Base-by-base conservation (phyloP, 1,284 basidiomycete genomes). In the Ustilago crameri region DNA sequence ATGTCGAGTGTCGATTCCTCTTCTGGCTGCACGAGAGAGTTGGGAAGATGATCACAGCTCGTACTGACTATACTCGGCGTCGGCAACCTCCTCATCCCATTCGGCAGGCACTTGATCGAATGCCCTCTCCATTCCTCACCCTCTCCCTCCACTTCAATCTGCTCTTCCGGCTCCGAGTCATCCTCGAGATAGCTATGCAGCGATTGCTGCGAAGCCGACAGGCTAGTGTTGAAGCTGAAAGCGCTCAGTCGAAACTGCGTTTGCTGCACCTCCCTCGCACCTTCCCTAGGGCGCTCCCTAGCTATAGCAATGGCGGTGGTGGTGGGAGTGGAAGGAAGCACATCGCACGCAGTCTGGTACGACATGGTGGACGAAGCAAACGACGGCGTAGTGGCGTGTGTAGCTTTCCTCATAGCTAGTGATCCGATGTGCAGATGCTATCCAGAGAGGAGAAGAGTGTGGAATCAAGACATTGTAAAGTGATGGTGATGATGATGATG, bases 61-160 rank as follows among this genome's bases (percentile, higher is more conserved):
- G 20, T 14, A 15, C 26, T 34, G 0, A n/a, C 32, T 2, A 35
- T 20, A 15, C 55, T 51, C 9, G 47, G 35, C 4, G 34, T 23
- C 5, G 47, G 34, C 10, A 34, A 18, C 14, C 49, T 15, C 4
- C 8, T n/a, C 26, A 55, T 26, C 1, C 62, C 55, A 15, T 65
- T 65, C 7, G 62, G 62, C 22, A 58, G 24, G 4, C 35, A 17
- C 35, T 59, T 65, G 32, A 64, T 35, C 12, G 49, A 22, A 15
- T 32, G 15, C 3, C 57, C 57, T 15, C 4, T 12, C 40, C 10
- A 34, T 22, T 20, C 42, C 23, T 45, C 32, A 10, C 27, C 14
- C 15, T 35, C 40, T 18, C 20, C 20, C 41, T 30, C 51, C 17
- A 20, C 18, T 12, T 53, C 23, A 18, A 22, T 7, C 40, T 42